phyloP scores from a whole-genome alignment of 176 grass and related monocot species.

The Bothriochloa decipiens region DNA sequence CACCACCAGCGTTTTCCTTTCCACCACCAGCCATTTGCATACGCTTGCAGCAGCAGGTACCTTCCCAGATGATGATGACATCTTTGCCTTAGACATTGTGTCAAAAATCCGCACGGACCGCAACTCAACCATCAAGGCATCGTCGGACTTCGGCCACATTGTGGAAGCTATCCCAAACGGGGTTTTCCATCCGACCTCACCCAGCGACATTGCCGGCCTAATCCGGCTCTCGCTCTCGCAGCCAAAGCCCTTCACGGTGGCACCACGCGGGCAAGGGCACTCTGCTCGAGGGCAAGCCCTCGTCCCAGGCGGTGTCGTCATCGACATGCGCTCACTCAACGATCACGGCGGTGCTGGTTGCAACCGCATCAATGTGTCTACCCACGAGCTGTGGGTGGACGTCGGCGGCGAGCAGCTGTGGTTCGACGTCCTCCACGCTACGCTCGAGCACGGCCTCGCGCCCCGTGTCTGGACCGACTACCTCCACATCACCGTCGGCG shows the following conservation, averaged over 20 bases:
- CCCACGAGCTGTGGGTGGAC: slow-evolving; percentile 20
- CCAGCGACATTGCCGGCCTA: slow-evolving; percentile 50
- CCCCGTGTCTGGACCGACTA: slow-evolving; percentile 60
- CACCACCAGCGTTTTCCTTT: slow-evolving; percentile 35
- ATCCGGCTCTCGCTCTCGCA: slow-evolving; percentile 40
- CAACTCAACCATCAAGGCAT: background rate
- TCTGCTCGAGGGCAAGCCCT: slow-evolving; percentile 56
- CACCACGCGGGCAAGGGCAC: slow-evolving; percentile 55
- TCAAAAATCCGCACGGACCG: slow-evolving; percentile 27
- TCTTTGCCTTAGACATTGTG: slow-evolving; percentile 11
- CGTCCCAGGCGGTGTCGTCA: slow-evolving; percentile 41
- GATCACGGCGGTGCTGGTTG: background rate
- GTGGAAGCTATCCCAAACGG: slow-evolving; percentile 15
- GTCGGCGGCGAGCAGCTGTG: slow-evolving; percentile 62
- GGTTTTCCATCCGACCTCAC: slow-evolving; percentile 26
- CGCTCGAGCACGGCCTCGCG: slow-evolving; percentile 42
- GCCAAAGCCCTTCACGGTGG: slow-evolving; percentile 42
- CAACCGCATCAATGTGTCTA: background rate
- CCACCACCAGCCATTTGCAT: background rate
- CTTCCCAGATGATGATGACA: slow-evolving; percentile 20
- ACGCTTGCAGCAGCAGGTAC: background rate
- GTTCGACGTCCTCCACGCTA: slow-evolving; percentile 57
- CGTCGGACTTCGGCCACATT: slow-evolving; percentile 58
- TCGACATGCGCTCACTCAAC: slow-evolving; percentile 51
- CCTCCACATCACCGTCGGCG: slow-evolving; percentile 60